Conservation (phyloP, 2,329 filamentous ascomycete genomes). For the Talaromyces atroroseus region DNA sequence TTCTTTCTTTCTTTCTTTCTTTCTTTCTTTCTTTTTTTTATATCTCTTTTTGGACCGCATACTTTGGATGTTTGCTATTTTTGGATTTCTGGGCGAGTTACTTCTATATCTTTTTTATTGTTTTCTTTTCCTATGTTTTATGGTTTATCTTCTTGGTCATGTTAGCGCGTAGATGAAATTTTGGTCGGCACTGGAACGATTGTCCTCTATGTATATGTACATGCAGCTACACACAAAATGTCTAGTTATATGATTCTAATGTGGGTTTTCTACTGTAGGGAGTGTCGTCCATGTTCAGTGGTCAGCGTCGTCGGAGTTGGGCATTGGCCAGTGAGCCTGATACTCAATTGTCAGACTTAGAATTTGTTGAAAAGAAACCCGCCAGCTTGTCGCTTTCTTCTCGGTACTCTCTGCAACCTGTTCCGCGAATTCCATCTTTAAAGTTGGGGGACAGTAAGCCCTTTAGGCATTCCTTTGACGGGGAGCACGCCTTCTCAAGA, state of each 20-base stretch:
- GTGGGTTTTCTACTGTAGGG: conserved; percentile 14
- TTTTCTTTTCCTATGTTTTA: conserved; percentile 3
- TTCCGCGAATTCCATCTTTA: conserved; percentile 16
- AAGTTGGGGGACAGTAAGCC: conserved; percentile 8
- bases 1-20: conserved; percentile 3
- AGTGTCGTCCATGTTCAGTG: conserved; percentile 13
- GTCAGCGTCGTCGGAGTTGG: conserved; percentile 7
- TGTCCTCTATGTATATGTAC: conserved; percentile 12
- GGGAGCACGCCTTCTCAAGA: neutral
- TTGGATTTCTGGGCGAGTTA: neutral
- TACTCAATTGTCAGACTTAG: conserved; percentile 7
- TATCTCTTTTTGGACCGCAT: neutral
- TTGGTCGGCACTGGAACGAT: conserved; percentile 5
- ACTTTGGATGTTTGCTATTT: neutral
- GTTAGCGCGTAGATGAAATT: conserved; percentile 6
- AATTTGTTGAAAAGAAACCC: neutral
- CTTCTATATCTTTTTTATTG: conserved; percentile 2
- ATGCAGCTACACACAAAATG: conserved; percentile 12
- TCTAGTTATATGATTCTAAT: conserved; percentile 14
- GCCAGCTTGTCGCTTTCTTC: conserved; percentile 4
- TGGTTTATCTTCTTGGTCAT: conserved; percentile 2
- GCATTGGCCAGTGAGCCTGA: neutral
- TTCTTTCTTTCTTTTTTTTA: neutral
- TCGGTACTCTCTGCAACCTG: conserved; percentile 8
- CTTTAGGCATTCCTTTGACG: conserved; percentile 9